Base-by-base conservation (phyloP, 2,329 filamentous ascomycete genomes). In the Diaporthe australafricana region DNA sequence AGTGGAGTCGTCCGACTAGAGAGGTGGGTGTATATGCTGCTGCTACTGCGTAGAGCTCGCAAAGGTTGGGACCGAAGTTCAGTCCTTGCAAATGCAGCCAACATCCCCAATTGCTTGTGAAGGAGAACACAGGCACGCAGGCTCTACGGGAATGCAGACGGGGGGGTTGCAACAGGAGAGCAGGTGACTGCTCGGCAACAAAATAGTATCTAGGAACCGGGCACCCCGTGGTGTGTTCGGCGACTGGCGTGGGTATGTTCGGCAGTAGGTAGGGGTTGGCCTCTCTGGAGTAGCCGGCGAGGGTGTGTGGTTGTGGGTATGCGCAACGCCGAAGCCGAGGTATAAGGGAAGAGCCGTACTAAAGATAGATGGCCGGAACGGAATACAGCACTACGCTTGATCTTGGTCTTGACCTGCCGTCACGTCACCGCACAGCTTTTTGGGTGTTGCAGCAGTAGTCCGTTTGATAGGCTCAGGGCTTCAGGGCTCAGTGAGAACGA, bases 51-150 rank as follows among this genome's bases (percentile, higher is more conserved):
- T 32, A 72, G 45, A 53, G 56, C 45, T 52, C 52, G 70, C 45
- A 69, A 35, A 56, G 67, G 42, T 40, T 53, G 57, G 72, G 80
- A 81, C 78, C 79, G 78, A 75, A 80, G 78, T 77, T 81, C 79
- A 77, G 77, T 78, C 74, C 81, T 75, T 72, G 78, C 79, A 74
- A 81, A 77, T 52, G 79, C 77, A 72, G 80, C 76, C 77, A 82
- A 81, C 81, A 82, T 82, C 73, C 72, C 79, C 75, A 78, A 77
- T 72, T 52, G 53, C 53, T 71, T 70, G 25, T 50, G 45, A 70
- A 11, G 47, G 53, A 60, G 38, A 47, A 62, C 32, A 47, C 9
- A 47, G 27, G 60, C 30, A n/a, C 47, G 56, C 25, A 20, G 42
- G 48, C 42, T 69, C 52, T 69, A 66, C 48, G 42, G 40, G 17